A percentile compares a stretch with the other conserved stretches of the same genome.
Evolutionary conservation across 177 flowering plant genomes (phyloP).

Genomic region (Vitis hybrid): DNA sequence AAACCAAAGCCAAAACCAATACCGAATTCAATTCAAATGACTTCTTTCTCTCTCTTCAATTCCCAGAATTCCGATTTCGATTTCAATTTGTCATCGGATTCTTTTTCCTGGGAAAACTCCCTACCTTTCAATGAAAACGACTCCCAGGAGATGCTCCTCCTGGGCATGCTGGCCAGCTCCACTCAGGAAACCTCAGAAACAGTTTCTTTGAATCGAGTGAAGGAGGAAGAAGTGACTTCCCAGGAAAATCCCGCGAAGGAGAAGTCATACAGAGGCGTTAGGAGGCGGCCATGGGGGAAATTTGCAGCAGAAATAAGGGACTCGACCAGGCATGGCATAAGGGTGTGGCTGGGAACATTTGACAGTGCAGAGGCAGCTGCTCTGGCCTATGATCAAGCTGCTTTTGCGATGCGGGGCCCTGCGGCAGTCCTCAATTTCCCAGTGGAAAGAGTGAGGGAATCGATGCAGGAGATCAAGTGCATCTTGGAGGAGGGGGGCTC

Average conservation of each 20-base stretch:
- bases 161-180: slow-evolving; percentile 17
- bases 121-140: slow-evolving; percentile 40
- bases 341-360: slow-evolving; percentile 44
- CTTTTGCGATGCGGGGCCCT: slow-evolving; percentile 33
- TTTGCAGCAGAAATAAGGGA: slow-evolving; percentile 44
- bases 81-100: slow-evolving; percentile 27
- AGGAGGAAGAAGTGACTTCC: slow-evolving; percentile 27
- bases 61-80: slow-evolving; percentile 19
- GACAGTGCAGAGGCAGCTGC: slow-evolving; percentile 45
- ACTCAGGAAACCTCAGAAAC: slow-evolving; percentile 5
- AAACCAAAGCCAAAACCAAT: not conserved
- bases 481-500: too few species aligned
- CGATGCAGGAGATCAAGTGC: slow-evolving; percentile 24
- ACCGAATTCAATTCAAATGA: slow-evolving; percentile 12
- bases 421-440: slow-evolving; percentile 34
- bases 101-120: slow-evolving; percentile 15
- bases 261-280: slow-evolving; percentile 32
- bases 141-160: slow-evolving; percentile 37
- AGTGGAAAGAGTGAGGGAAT: slow-evolving; percentile 29
- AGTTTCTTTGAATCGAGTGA: not conserved
- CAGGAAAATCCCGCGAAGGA: slow-evolving; percentile 15
- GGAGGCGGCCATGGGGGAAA: slow-evolving; percentile 45
- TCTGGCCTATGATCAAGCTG: slow-evolving; percentile 42
- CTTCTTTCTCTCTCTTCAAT: slow-evolving; percentile 11
- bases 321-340: slow-evolving; percentile 34